Percentiles rank a stretch among this genome's conserved stretches.
Conservation (phyloP, 306 rosid genomes). For the Fragaria vesca region DNA sequence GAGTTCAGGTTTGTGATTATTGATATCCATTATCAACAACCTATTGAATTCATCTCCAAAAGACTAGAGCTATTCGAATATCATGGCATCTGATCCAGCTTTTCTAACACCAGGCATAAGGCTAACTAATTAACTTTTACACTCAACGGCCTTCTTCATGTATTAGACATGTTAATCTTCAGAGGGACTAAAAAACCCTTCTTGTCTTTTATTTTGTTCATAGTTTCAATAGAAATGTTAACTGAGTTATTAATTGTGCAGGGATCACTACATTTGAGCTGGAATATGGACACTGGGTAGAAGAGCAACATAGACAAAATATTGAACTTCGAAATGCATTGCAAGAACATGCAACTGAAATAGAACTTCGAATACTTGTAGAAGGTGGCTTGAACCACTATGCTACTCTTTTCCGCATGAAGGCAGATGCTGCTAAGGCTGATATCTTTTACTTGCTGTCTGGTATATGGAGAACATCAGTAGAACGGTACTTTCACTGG, state of each 20-base stretch:
- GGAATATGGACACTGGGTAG: conserved; percentile 83
- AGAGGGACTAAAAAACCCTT: not conserved
- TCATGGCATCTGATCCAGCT: not conserved
- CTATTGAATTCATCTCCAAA: not conserved
- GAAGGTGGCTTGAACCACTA: conserved; percentile 67
- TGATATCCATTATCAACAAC: not conserved
- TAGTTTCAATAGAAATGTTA: conserved; percentile 12
- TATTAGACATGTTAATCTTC: not conserved
- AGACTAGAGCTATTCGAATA: not conserved
- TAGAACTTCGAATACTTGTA: conserved; percentile 58
- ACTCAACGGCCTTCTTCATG: not conserved
- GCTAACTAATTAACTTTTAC: not conserved
- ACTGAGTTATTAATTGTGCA: conserved; percentile 29
- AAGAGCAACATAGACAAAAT: conserved; percentile 61
- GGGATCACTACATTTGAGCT: conserved; percentile 76
- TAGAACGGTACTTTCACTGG: conserved; percentile 87
- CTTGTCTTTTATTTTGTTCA: not conserved
- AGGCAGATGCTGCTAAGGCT: conserved; percentile 71
- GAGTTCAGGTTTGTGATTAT: conserved; percentile 59
- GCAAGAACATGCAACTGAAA: conserved; percentile 53
- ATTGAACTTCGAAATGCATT: conserved; percentile 71
- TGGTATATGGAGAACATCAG: conserved; percentile 80
- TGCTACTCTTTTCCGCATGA: conserved; percentile 62
- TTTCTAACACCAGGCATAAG: not conserved
- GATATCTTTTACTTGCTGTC: conserved; percentile 82